Evolutionary conservation across 2,329 filamentous ascomycete genomes (phyloP).

Genomic region (Ramularia collo-cygni): DNA sequence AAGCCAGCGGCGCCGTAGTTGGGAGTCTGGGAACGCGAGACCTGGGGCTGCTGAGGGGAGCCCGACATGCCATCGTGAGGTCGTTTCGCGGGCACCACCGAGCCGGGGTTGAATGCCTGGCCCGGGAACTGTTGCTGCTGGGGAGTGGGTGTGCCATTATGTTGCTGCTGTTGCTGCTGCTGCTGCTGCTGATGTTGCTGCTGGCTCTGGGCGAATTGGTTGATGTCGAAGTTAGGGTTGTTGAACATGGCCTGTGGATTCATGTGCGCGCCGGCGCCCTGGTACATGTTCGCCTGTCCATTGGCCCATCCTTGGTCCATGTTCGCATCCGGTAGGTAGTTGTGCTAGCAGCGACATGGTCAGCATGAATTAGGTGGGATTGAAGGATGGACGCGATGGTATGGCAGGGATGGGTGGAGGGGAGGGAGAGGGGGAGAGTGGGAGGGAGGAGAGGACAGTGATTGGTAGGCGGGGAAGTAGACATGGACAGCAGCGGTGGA

Average conservation of each 20-base stretch:
- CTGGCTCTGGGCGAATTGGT: constrained; percentile 5
- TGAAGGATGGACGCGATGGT: neutral
- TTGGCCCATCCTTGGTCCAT: constrained; percentile 21
- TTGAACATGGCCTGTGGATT: constrained; percentile 16
- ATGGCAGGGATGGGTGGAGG: constrained; percentile 1
- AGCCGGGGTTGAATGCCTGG: constrained; percentile 73
- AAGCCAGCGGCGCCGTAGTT: constrained; percentile 52
- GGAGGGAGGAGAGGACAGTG: neutral
- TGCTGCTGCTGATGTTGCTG: constrained; percentile 44
- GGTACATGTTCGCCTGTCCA: constrained; percentile 18
- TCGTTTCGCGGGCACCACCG: constrained; percentile 84
- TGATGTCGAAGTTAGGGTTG: constrained; percentile 10
- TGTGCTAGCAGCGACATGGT: constrained; percentile 5
- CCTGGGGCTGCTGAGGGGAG: constrained; percentile 71
- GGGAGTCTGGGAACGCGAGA: constrained; percentile 87
- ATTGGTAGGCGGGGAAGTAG: constrained; percentile 1
- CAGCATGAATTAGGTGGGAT: constrained; percentile 1
- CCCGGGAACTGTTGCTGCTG: constrained; percentile 56
- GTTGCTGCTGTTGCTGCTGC: constrained; percentile 58
- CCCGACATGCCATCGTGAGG: constrained; percentile 79
- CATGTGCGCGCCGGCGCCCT: constrained; percentile 12
- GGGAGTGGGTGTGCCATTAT: constrained; percentile 56
- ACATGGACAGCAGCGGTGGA: too few relatives aligned
- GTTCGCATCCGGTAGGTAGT: constrained; percentile 7
- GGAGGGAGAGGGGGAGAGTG: neutral